phyloP scores from a whole-genome alignment of 768 basidiomycete species.

The Boletus rex-veris region DNA sequence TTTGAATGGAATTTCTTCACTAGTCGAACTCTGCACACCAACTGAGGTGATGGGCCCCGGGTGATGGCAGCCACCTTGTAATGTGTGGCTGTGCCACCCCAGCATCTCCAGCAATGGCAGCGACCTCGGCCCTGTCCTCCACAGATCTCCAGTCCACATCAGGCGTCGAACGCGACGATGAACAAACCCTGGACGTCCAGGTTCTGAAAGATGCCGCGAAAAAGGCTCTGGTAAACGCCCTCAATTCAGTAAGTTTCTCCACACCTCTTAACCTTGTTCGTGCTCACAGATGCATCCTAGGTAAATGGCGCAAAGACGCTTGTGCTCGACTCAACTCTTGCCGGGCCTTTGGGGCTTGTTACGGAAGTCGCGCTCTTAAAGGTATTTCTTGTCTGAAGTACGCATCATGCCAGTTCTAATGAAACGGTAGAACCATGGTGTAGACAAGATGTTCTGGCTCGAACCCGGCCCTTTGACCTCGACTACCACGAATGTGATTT shows the following conservation, averaged over 20 bases:
- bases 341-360: slow-evolving; percentile 91
- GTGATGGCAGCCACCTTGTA: slow-evolving; percentile 8
- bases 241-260: slow-evolving; percentile 63
- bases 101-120: slow-evolving; percentile 22
- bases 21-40: slow-evolving; percentile 1
- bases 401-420: slow-evolving; percentile 6
- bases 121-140: slow-evolving; percentile 29
- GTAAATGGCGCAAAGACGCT: slow-evolving; percentile 95
- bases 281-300: slow-evolving; percentile 36
- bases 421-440: slow-evolving; percentile 83
- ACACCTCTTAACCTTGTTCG: background rate
- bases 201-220: slow-evolving; percentile 74
- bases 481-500: slow-evolving; percentile 85
- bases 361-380: slow-evolving; percentile 92
- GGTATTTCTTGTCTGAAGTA: slow-evolving; percentile 40
- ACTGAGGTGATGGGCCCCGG: background rate
- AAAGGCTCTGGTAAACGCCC: slow-evolving; percentile 76
- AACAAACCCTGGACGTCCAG: slow-evolving; percentile 52
- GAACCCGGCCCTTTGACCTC: slow-evolving; percentile 84
- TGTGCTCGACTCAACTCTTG: slow-evolving; percentile 83
- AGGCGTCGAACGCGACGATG: slow-evolving; percentile 32
- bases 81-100: slow-evolving; percentile 29
- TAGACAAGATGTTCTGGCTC: slow-evolving; percentile 99
- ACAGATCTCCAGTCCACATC: slow-evolving; percentile 35
- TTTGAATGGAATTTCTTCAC: background rate